Evolutionary conservation across 371 early-diverging fungal species (phyloP).

Genomic region (Syncephalastrum contaminatum): DNA sequence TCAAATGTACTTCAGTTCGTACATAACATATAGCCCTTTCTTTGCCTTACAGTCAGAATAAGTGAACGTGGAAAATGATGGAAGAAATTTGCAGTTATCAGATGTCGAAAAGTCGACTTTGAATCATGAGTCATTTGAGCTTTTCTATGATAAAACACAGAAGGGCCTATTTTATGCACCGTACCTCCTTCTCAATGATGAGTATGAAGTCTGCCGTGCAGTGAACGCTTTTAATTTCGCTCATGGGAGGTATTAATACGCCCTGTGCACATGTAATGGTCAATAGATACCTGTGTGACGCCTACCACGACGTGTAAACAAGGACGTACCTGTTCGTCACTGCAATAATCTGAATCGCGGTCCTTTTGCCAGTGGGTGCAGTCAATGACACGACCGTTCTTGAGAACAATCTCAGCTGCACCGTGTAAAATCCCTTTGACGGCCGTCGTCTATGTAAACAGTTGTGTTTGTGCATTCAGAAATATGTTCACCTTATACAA

Average conservation of each 20-base stretch:
- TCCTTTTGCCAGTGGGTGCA: constrained; percentile 17
- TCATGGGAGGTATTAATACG: constrained; percentile 35
- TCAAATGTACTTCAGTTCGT: background rate
- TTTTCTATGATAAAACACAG: too few relatives aligned
- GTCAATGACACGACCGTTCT: constrained; percentile 29
- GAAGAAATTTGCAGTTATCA: too few relatives aligned
- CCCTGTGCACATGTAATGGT: constrained; percentile 17
- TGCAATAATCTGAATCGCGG: constrained; percentile 6
- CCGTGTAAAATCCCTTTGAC: constrained; percentile 46
- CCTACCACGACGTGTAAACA: background rate
- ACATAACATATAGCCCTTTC: background rate
- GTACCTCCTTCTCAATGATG: constrained; percentile 49
- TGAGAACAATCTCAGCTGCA: constrained; percentile 31
- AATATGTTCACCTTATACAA: background rate
- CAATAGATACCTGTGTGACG: background rate
- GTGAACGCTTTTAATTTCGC: constrained; percentile 29
- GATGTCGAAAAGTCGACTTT: too few relatives aligned
- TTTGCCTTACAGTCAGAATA: too few relatives aligned
- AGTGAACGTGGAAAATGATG: too few relatives aligned
- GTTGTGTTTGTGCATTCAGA: too few relatives aligned
- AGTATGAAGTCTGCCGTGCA: constrained; percentile 34
- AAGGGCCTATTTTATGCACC: background rate
- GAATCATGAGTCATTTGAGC: too few relatives aligned
- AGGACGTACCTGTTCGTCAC: constrained; percentile 28
- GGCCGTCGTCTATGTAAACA: constrained; percentile 36